phyloP scores from a whole-genome alignment of 257 asterid genomes.

The Ajuga chamaepitys region DNA sequence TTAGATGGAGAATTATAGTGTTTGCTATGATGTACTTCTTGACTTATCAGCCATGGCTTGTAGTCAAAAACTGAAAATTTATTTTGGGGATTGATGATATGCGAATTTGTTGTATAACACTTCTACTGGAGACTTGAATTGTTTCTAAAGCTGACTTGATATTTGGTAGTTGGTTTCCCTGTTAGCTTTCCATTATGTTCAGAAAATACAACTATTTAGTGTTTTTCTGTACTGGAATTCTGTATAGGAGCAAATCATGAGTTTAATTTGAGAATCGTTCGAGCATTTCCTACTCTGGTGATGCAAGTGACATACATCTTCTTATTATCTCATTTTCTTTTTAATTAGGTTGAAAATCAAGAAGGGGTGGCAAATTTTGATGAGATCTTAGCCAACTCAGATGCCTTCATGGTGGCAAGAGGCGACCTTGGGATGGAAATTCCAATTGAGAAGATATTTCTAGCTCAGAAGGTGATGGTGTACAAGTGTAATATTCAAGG shows the following conservation, averaged over 20 bases:
- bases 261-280: not conserved
- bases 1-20: not conserved
- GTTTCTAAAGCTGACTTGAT: not conserved
- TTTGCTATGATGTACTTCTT: not conserved
- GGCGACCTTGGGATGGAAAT: conserved; percentile 93
- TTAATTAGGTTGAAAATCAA: conserved; percentile 70
- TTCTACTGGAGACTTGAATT: not conserved
- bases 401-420: conserved; percentile 92
- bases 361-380: conserved; percentile 93
- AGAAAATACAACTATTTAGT: not conserved
- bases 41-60: not conserved
- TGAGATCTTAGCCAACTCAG: conserved; percentile 72
- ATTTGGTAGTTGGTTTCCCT: not conserved
- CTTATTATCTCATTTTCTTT: not conserved
- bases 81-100: not conserved
- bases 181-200: not conserved
- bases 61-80: no score
- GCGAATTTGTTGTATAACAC: not conserved
- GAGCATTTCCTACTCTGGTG: not conserved
- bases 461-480: conserved; percentile 88
- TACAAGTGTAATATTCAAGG: conserved; percentile 90
- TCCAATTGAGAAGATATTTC: conserved; percentile 79
- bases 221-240: not conserved
- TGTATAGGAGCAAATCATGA: not conserved
- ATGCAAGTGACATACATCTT: not conserved